These are phyloP conservation scores for Apiotrichum gracile DNA, from an alignment of 1,284 basidiomycete species.

Conservation along the genomic window DNA sequence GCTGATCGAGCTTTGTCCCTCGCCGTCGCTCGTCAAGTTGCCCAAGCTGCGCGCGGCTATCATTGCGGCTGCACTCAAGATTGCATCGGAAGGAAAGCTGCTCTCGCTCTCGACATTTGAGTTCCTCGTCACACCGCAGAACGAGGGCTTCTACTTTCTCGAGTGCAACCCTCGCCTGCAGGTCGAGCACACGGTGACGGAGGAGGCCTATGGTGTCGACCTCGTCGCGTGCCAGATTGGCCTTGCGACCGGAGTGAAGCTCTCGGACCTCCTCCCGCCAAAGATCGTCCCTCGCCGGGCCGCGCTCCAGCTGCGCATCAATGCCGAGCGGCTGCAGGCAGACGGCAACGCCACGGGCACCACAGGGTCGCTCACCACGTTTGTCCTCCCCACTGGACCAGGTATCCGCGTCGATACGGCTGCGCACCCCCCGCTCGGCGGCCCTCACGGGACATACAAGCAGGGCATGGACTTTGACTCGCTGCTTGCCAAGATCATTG, in stretches of 20 bases:
- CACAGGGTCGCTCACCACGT: slow-evolving; percentile 4
- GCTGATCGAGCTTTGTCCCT: slow-evolving; percentile 17
- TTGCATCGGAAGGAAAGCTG: slow-evolving; percentile 13
- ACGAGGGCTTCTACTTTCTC: slow-evolving; percentile 14
- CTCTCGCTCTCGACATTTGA: slow-evolving; percentile 15
- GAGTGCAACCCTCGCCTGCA: slow-evolving; percentile 20
- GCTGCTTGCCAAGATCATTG: slow-evolving; percentile 16
- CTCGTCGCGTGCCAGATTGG: slow-evolving; percentile 16
- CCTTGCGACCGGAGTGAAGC: slow-evolving; percentile 9
- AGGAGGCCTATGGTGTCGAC: slow-evolving; percentile 18
- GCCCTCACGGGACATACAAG: slow-evolving; percentile 6
- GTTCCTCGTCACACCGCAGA: slow-evolving; percentile 8
- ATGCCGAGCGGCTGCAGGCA: slow-evolving; percentile 11
- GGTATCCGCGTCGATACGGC: slow-evolving; percentile 17
- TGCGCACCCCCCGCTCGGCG: slow-evolving; percentile 12
- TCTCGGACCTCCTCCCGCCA: slow-evolving; percentile 3
- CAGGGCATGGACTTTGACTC: slow-evolving; percentile 18
- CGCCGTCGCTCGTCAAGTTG: slow-evolving; percentile 5
- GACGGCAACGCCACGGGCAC: slow-evolving; percentile 15
- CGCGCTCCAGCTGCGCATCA: slow-evolving; percentile 18
- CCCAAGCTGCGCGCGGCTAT: slow-evolving; percentile 11
- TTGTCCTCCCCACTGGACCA: slow-evolving; percentile 4
- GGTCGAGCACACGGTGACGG: slow-evolving; percentile 19
- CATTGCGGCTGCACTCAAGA: slow-evolving; percentile 7
- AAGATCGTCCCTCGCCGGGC: slow-evolving; percentile 3